Percentiles rank a stretch among this genome's conserved stretches.
These are phyloP conservation scores for Penicillium flavigenum DNA, from an alignment of 495 filamentous ascomycete species.

Conservation along the genomic window DNA sequence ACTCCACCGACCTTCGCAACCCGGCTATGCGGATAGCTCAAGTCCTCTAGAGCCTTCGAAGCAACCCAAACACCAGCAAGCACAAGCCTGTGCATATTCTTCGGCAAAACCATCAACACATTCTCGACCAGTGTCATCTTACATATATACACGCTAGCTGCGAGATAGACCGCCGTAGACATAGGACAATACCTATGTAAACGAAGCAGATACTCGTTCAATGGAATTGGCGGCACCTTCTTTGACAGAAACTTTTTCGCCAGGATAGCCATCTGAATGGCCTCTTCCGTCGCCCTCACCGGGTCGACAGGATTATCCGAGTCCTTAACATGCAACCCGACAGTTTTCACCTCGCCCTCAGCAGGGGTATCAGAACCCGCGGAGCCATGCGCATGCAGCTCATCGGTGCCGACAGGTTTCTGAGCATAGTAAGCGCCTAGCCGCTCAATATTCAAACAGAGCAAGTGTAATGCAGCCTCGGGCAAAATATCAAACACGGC, in stretches of 20 bases:
- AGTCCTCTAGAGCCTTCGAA: constrained; percentile 90
- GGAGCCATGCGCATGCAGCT: constrained; percentile 44
- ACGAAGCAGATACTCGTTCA: constrained; percentile 82
- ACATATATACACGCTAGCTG: constrained; percentile 86
- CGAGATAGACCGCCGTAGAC: constrained; percentile 95
- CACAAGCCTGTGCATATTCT: constrained; percentile 84
- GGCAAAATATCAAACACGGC: constrained; percentile 68
- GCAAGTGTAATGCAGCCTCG: constrained; percentile 73
- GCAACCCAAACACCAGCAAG: constrained; percentile 82
- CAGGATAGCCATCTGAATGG: constrained; percentile 50
- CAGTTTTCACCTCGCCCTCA: constrained; percentile 21
- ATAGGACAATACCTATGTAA: constrained; percentile 90
- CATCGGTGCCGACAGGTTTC: constrained; percentile 43
- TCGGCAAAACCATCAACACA: constrained; percentile 68
- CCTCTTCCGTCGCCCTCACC: constrained; percentile 14
- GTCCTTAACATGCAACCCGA: constrained; percentile 35
- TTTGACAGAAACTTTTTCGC: constrained; percentile 91
- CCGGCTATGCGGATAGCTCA: constrained; percentile 77
- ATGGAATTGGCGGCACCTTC: constrained; percentile 70
- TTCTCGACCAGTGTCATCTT: constrained; percentile 72
- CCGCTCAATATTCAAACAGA: constrained; percentile 69
- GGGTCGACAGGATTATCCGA: constrained; percentile 6
- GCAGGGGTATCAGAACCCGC: constrained; percentile 52
- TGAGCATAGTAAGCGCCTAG: constrained; percentile 71
- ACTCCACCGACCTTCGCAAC: constrained; percentile 91